These are phyloP conservation scores for Cyberlindnera galapagoensis DNA, from an alignment of 805 yeast species.

Conservation along the genomic window DNA sequence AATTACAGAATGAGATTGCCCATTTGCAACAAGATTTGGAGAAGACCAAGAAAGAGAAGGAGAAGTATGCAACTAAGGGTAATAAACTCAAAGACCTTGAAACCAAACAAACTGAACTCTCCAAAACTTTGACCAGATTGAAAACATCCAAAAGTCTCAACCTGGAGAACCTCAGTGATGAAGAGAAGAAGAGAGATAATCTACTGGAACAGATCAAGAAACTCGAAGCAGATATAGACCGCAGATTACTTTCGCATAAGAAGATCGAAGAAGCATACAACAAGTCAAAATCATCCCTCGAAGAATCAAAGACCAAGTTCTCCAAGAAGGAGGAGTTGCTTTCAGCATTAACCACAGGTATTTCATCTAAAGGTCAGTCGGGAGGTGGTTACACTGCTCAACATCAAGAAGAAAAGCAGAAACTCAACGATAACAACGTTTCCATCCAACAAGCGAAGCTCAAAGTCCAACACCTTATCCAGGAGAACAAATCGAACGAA, in stretches of 20 bases:
- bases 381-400: constrained; percentile 77
- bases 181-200: constrained; percentile 29
- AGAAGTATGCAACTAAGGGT: constrained; percentile 53
- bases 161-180: constrained; percentile 51
- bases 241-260: constrained; percentile 32
- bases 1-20: constrained; percentile 46
- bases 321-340: constrained; percentile 68
- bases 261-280: constrained; percentile 40
- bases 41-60: constrained; percentile 44
- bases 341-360: constrained; percentile 80
- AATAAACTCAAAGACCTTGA: constrained; percentile 57
- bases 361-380: constrained; percentile 71
- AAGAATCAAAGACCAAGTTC: constrained; percentile 38
- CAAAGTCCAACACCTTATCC: constrained; percentile 48
- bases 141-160: constrained; percentile 58
- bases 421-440: constrained; percentile 46
- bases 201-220: constrained; percentile 29
- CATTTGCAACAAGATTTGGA: constrained; percentile 57
- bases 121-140: constrained; percentile 62
- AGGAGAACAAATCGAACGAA: constrained; percentile 40
- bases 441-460: constrained; percentile 52
- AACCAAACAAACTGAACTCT: constrained; percentile 42
- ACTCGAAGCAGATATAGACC: constrained; percentile 28
- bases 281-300: constrained; percentile 37
- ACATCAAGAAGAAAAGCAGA: constrained; percentile 53